Evolutionary conservation across 148 eudicot genomes (phyloP).

Genomic region (Tetragonia tetragonoides): DNA sequence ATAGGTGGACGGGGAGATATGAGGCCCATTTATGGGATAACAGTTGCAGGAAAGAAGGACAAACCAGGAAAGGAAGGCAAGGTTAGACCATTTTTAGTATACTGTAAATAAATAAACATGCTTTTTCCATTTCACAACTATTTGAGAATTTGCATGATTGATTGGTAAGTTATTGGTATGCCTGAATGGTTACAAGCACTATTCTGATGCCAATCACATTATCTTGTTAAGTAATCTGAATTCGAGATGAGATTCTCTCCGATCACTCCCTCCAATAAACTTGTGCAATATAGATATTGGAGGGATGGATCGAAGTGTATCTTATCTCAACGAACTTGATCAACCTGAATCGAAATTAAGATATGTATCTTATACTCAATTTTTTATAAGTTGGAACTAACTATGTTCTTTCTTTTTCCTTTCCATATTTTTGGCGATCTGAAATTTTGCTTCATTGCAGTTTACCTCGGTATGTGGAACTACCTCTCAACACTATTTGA

Average conservation of each 20-base stretch:
- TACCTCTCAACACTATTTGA: not conserved
- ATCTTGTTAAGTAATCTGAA: too few species aligned
- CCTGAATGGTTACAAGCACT: too few species aligned
- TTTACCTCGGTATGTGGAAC: slow-evolving; percentile 45
- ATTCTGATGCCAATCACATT: too few species aligned
- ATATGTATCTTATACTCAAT: not conserved
- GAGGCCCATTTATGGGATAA: slow-evolving; percentile 95
- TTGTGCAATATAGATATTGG: too few species aligned
- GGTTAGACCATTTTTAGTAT: slow-evolving; percentile 32
- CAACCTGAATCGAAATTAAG: too few species aligned
- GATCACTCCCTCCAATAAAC: too few species aligned
- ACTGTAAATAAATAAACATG: not conserved
- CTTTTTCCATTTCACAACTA: not conserved
- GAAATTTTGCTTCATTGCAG: slow-evolving; percentile 30
- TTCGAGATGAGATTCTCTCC: too few species aligned
- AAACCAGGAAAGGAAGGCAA: slow-evolving; percentile 90
- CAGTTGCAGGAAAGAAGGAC: slow-evolving; percentile 84
- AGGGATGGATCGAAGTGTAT: too few species aligned
- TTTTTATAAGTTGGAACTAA: slow-evolving; percentile 14
- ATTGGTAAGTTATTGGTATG: too few species aligned
- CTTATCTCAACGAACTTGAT: too few species aligned
- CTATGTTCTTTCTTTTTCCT: not conserved
- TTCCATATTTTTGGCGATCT: not conserved
- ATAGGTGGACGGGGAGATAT: slow-evolving; percentile 89
- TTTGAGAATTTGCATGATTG: too few species aligned